Evolutionary conservation across 176 grass and related monocot genomes (phyloP).

Genomic region (Carex myosuroides): DNA sequence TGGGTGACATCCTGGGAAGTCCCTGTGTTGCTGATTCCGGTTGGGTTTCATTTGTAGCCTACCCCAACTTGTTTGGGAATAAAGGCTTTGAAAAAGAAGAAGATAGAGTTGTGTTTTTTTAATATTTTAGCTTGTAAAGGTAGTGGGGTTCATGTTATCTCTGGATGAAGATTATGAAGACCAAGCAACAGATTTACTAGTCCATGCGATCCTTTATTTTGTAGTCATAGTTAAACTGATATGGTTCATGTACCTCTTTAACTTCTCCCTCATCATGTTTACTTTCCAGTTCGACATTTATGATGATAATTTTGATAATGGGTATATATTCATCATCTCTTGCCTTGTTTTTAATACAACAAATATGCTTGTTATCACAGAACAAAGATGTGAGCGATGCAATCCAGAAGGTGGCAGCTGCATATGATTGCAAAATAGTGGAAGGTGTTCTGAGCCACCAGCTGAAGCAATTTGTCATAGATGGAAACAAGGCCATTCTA

Average conservation of each 20-base stretch:
- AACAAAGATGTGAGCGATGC: constrained; percentile 98
- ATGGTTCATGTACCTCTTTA: background rate
- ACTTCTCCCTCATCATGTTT: background rate
- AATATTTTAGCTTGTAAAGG: background rate
- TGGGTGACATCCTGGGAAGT: no score
- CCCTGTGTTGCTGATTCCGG: no score
- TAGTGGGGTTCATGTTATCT: background rate
- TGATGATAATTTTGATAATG: background rate
- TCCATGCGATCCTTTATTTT: constrained; percentile 18
- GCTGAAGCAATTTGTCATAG: constrained; percentile 96
- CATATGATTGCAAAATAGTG: constrained; percentile 96
- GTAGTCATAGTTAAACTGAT: constrained; percentile 30
- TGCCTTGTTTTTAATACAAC: background rate
- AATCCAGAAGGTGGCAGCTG: constrained; percentile 92
- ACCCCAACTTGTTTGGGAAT: no score
- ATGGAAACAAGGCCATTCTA: constrained; percentile 90
- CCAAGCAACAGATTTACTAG: constrained; percentile 8
- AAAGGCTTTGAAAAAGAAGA: no score
- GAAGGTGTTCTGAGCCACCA: constrained; percentile 98
- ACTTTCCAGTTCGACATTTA: background rate
- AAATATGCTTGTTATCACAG: constrained; percentile 28
- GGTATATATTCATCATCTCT: background rate
- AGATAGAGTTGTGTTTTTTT: background rate
- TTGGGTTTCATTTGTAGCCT: no score
- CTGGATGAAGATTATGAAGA: constrained; percentile 18